A percentile compares a stretch with the other conserved stretches of the same genome.
Evolutionary conservation across 2,329 filamentous ascomycete species (phyloP).

Genomic region (Aureobasidium sp.): DNA sequence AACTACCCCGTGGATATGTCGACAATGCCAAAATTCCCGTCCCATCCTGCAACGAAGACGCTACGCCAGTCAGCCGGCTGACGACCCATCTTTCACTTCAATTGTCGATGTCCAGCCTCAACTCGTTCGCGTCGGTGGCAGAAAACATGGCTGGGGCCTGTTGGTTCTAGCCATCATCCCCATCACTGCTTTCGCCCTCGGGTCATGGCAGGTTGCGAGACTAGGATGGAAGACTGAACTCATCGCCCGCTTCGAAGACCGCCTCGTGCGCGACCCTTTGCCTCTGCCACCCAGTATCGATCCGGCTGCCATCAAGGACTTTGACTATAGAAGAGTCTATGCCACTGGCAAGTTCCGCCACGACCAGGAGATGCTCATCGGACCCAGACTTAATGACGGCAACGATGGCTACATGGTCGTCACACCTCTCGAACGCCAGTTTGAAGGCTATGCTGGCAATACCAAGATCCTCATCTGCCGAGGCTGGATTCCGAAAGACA

Average conservation of each 20-base stretch:
- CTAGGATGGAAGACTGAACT: slow-evolving; percentile 91
- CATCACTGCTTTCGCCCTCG: slow-evolving; percentile 79
- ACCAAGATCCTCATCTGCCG: slow-evolving; percentile 75
- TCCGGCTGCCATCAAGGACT: slow-evolving; percentile 72
- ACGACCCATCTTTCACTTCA: slow-evolving; percentile 74
- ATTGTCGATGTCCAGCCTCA: slow-evolving; percentile 79
- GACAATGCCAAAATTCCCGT: slow-evolving; percentile 22
- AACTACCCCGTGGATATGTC: slow-evolving; percentile 22
- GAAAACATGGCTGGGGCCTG: slow-evolving; percentile 71
- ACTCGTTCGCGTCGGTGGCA: slow-evolving; percentile 63
- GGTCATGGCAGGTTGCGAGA: slow-evolving; percentile 92
- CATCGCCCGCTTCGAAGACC: slow-evolving; percentile 86
- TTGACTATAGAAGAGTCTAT: slow-evolving; percentile 82
- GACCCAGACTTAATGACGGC: slow-evolving; percentile 81
- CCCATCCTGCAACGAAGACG: slow-evolving; percentile 25
- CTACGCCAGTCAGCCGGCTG: slow-evolving; percentile 49
- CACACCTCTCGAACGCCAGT: slow-evolving; percentile 72
- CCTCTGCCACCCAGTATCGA: slow-evolving; percentile 81
- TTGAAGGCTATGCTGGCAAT: slow-evolving; percentile 33
- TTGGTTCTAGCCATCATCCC: slow-evolving; percentile 83
- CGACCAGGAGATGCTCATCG: slow-evolving; percentile 93
- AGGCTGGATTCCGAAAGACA: slow-evolving; percentile 82
- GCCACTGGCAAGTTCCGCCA: slow-evolving; percentile 70
- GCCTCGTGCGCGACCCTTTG: slow-evolving; percentile 75
- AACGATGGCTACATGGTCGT: slow-evolving; percentile 87